phyloP scores from a whole-genome alignment of 768 basidiomycete species.

The Suillus sp. region DNA sequence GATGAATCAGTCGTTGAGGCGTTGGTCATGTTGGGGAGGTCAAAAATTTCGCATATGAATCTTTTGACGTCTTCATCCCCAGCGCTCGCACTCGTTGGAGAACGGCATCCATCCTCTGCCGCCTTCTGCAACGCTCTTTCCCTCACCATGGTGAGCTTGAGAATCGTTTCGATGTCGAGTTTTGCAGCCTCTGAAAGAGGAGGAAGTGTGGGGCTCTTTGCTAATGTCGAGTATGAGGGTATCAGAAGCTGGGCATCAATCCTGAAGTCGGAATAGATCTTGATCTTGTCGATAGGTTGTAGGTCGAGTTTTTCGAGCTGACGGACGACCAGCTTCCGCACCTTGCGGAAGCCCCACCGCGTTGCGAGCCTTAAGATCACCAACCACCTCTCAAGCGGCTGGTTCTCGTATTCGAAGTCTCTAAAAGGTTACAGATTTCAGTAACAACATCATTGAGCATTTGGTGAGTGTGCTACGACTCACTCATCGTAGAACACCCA shows the following conservation, averaged over 20 bases:
- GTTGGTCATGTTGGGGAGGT: constrained; percentile 12
- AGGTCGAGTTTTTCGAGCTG: constrained; percentile 54
- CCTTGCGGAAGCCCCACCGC: constrained; percentile 55
- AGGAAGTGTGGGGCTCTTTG: constrained; percentile 52
- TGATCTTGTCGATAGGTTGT: constrained; percentile 53
- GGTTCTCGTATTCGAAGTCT: constrained; percentile 56
- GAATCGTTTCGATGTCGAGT: constrained; percentile 58
- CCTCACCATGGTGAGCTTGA: constrained; percentile 54
- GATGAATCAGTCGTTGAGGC: neutral
- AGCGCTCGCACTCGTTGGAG: constrained; percentile 30
- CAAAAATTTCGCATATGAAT: constrained; percentile 39
- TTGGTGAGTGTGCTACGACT: constrained; percentile 16
- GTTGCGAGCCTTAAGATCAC: constrained; percentile 55
- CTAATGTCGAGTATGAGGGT: constrained; percentile 53
- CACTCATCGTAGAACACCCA: constrained; percentile 63
- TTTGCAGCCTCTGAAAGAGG: constrained; percentile 53
- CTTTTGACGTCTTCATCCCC: constrained; percentile 28
- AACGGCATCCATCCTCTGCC: constrained; percentile 27
- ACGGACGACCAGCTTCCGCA: constrained; percentile 52
- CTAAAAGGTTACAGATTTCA: constrained; percentile 32
- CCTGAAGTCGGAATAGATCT: constrained; percentile 53
- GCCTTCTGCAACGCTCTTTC: constrained; percentile 46
- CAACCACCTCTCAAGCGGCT: constrained; percentile 53
- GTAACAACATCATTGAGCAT: neutral
- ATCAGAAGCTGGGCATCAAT: constrained; percentile 53